Conservation (phyloP, 441 rosid genomes). For the Adansonia gregorii region DNA sequence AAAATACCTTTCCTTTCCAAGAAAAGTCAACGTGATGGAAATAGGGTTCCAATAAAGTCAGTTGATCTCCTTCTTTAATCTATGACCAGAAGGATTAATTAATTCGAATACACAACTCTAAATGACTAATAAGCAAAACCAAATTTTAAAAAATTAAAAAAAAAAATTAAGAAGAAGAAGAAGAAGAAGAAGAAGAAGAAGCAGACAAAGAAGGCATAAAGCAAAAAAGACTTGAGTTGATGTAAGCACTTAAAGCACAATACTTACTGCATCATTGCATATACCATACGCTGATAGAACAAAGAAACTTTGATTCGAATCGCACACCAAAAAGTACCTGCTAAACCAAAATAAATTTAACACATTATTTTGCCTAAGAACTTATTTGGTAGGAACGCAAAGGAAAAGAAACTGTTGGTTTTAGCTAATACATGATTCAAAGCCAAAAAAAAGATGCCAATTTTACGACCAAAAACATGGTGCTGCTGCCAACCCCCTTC, state of each 20-base stretch:
- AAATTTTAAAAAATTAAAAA: background rate
- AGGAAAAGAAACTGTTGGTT: too few relatives aligned
- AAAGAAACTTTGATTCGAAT: conserved; percentile 60
- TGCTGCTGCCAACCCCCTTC: background rate
- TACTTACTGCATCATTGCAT: conserved; percentile 52
- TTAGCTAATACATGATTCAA: background rate
- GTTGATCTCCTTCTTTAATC: conserved; percentile 76
- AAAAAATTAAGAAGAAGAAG: background rate
- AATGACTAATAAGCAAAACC: background rate
- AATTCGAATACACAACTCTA: background rate
- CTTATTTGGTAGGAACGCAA: background rate
- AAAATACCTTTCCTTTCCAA: conserved; percentile 66
- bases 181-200: background rate
- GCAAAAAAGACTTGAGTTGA: background rate
- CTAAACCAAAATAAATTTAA: conserved; percentile 23
- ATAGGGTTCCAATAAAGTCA: conserved; percentile 55
- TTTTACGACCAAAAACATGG: background rate
- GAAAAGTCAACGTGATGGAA: conserved; percentile 45
- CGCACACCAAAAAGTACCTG: conserved; percentile 72
- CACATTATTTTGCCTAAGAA: background rate
- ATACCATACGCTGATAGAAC: conserved; percentile 64
- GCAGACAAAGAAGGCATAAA: background rate
- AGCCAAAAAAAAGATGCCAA: background rate
- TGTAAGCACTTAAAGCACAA: conserved; percentile 12
- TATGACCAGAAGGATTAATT: conserved; percentile 34